Conservation (phyloP, 2,329 filamentous ascomycete species). For the Tolypocladium cylindrosporum region DNA sequence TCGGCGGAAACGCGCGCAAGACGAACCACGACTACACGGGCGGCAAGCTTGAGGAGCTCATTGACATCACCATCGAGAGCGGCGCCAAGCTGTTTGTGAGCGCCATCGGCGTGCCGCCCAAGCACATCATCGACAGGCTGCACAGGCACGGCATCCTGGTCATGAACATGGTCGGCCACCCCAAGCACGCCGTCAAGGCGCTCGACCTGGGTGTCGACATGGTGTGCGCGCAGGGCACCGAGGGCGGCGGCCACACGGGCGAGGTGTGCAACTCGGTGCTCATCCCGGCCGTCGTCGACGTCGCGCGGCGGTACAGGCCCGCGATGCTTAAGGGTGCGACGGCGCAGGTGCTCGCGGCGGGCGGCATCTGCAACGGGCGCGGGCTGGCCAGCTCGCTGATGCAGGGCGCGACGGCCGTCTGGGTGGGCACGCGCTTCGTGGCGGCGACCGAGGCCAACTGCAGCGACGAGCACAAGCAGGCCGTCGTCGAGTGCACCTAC, state of each 20-base stretch:
- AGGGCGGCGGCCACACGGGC: conserved; percentile 89
- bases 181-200: conserved; percentile 83
- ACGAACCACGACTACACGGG: conserved; percentile 96
- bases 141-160: conserved; percentile 73
- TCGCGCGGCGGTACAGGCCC: conserved; percentile 63
- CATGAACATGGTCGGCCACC: conserved; percentile 97
- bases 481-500: conserved; percentile 69
- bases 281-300: conserved; percentile 78
- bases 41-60: conserved; percentile 77
- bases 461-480: conserved; percentile 71
- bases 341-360: conserved; percentile 79
- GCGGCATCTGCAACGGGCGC: conserved; percentile 76
- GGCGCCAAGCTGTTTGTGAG: conserved; percentile 79
- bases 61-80: conserved; percentile 75
- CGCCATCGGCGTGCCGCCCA: conserved; percentile 80
- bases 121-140: conserved; percentile 60
- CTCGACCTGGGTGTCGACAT: conserved; percentile 81
- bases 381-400: conserved; percentile 73
- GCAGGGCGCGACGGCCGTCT: conserved; percentile 80
- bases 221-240: conserved; percentile 83
- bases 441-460: conserved; percentile 74
- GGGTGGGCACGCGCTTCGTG: conserved; percentile 92
- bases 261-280: conserved; percentile 79
- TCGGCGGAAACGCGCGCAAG: conserved; percentile 72
- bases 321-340: conserved; percentile 56